phyloP scores from a whole-genome alignment of 257 asterid species.

The Fraxinus anomala region DNA sequence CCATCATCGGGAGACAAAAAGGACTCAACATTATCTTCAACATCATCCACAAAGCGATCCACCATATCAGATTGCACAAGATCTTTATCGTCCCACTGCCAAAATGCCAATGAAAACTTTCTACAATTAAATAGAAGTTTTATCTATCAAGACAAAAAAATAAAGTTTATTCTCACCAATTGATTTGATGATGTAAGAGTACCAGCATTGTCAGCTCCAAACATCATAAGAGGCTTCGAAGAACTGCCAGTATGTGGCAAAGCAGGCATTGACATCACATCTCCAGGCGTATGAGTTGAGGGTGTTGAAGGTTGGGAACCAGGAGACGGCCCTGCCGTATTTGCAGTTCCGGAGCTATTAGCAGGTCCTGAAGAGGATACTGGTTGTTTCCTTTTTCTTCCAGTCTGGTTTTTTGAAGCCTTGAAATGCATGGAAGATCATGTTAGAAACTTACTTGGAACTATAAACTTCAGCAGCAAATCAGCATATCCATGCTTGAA shows the following conservation, averaged over 20 bases:
- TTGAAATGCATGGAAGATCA: slow-evolving; percentile 44
- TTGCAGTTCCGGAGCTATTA: slow-evolving; percentile 96
- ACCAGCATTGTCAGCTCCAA: slow-evolving; percentile 78
- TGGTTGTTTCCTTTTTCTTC: slow-evolving; percentile 92
- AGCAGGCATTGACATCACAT: slow-evolving; percentile 81
- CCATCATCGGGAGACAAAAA: slow-evolving; percentile 91
- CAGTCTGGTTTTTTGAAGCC: slow-evolving; percentile 92
- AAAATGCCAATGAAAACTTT: slow-evolving; percentile 35
- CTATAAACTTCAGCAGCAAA: background rate
- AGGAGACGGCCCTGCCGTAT: slow-evolving; percentile 98
- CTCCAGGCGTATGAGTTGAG: slow-evolving; percentile 96
- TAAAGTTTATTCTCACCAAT: slow-evolving; percentile 52
- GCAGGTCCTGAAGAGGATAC: slow-evolving; percentile 95
- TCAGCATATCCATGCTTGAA: background rate
- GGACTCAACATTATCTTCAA: slow-evolving; percentile 92
- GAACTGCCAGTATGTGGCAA: slow-evolving; percentile 82
- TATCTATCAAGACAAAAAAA: slow-evolving; percentile 13
- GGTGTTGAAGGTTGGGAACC: slow-evolving; percentile 99
- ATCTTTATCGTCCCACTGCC: slow-evolving; percentile 98
- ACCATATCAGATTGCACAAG: slow-evolving; percentile 94
- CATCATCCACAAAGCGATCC: slow-evolving; percentile 97
- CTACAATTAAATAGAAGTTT: slow-evolving; percentile 5
- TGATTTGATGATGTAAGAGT: slow-evolving; percentile 89
- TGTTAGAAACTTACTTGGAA: slow-evolving; percentile 42
- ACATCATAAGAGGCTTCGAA: slow-evolving; percentile 84